These are phyloP conservation scores for Effrenium voratum DNA, from an alignment of 73 alveolate genomes.

Conservation along the genomic window DNA sequence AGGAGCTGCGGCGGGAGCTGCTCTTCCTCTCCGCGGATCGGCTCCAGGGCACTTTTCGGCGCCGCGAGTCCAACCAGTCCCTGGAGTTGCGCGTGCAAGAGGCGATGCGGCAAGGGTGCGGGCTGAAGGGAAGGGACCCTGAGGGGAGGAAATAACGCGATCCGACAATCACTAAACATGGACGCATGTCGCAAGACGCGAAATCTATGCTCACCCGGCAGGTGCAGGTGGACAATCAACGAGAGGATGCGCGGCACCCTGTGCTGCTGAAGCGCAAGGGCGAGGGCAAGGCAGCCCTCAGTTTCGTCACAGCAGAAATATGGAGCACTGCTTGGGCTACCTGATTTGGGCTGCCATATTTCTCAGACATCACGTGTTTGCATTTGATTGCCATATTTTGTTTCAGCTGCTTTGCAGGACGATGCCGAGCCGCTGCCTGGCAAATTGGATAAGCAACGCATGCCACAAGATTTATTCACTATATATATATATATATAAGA, in stretches of 20 bases:
- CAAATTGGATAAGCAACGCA: no score
- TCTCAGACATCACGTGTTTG: no score
- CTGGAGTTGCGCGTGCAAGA: not conserved
- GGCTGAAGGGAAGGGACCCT: not conserved
- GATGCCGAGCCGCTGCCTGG: no score
- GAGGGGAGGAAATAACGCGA: not conserved
- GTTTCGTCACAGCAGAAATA: no score
- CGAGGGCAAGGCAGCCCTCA: slow-evolving; percentile 44
- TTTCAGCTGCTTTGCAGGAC: no score
- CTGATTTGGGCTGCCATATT: no score
- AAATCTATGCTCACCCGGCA: not conserved
- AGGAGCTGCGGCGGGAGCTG: slow-evolving; percentile 54
- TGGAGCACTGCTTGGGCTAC: no score
- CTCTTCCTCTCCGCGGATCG: slow-evolving; percentile 29
- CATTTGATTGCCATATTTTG: no score
- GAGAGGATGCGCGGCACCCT: slow-evolving; percentile 83
- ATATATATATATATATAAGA: no score
- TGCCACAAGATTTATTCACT: no score
- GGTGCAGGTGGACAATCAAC: slow-evolving; percentile 83
- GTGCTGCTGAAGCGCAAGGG: slow-evolving; percentile 54
- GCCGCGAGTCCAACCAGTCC: not conserved
- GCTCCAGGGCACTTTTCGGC: not conserved
- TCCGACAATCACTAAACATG: not conserved
- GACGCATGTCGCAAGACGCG: not conserved
- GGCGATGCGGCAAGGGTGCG: no score